Evolutionary conservation across 225 moss, liverwort and hornwort species (phyloP).

Genomic region (Neckera pumila): DNA sequence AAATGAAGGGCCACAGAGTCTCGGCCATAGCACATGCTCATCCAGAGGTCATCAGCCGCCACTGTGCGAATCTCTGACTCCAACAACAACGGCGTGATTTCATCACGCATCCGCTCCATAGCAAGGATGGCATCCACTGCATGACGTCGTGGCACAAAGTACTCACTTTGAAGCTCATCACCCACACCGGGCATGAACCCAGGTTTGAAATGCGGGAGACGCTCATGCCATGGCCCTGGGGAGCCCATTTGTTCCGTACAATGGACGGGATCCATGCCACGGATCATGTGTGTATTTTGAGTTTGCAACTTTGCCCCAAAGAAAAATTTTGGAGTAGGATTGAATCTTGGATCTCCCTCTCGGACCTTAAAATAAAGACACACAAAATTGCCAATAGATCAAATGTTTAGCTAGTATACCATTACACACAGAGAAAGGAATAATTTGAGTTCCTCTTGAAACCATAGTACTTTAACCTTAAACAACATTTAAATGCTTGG

Average conservation of each 20-base stretch:
- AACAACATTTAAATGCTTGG: neutral
- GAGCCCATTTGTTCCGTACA: constrained; percentile 41
- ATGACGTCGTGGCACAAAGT: constrained; percentile 31
- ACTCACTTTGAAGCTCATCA: constrained; percentile 55
- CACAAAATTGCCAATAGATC: neutral
- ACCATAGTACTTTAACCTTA: neutral
- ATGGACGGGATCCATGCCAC: neutral
- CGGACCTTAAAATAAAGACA: neutral
- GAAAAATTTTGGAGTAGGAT: neutral
- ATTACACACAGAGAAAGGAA: neutral
- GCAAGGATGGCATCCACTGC: constrained; percentile 22
- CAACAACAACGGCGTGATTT: constrained; percentile 11
- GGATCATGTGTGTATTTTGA: neutral
- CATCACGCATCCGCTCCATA: constrained; percentile 17
- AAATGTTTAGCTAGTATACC: neutral
- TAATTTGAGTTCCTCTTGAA: neutral
- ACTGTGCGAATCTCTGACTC: constrained; percentile 56
- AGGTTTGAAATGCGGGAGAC: constrained; percentile 28
- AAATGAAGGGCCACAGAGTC: constrained; percentile 44
- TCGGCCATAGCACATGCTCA: constrained; percentile 43
- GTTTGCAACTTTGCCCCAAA: constrained; percentile 2
- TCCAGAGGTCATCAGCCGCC: constrained; percentile 40
- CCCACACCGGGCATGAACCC: constrained; percentile 17
- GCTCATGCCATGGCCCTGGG: constrained; percentile 25
- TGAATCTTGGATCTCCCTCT: neutral